Evolutionary conservation across 768 basidiomycete genomes (phyloP).

Genomic region (Dioszegia crocea): DNA sequence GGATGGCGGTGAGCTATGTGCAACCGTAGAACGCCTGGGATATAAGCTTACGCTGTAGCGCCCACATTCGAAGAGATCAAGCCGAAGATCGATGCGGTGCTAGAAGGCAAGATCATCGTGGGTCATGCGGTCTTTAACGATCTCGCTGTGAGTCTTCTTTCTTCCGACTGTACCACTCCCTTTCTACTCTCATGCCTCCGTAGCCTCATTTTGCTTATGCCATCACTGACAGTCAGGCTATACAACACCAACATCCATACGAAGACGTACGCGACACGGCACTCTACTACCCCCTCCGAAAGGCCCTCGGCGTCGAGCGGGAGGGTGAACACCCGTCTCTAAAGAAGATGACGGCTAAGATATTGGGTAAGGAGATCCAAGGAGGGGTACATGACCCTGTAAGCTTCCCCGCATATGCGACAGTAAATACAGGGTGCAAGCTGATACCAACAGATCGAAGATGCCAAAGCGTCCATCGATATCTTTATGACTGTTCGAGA

Average conservation of each 20-base stretch:
- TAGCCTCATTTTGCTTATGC: constrained; percentile 50
- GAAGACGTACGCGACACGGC: constrained; percentile 44
- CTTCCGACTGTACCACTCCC: not conserved
- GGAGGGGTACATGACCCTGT: constrained; percentile 62
- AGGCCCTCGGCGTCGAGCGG: constrained; percentile 16
- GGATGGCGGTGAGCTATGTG: constrained; percentile 50
- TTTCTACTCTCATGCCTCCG: not conserved
- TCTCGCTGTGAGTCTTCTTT: constrained; percentile 60
- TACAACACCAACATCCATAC: constrained; percentile 35
- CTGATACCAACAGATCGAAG: constrained; percentile 63
- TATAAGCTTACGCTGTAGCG: constrained; percentile 51
- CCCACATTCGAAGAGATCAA: constrained; percentile 74
- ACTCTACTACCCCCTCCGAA: constrained; percentile 39
- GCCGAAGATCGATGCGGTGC: constrained; percentile 63
- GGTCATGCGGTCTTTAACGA: constrained; percentile 91
- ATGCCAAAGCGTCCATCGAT: constrained; percentile 89
- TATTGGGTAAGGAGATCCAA: constrained; percentile 74
- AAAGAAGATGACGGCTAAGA: constrained; percentile 70
- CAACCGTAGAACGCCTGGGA: not conserved
- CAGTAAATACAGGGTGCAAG: not conserved
- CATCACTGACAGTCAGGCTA: constrained; percentile 35
- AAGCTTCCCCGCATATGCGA: constrained; percentile 1
- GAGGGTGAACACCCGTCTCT: constrained; percentile 66
- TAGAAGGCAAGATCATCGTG: constrained; percentile 73
- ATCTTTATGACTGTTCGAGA: constrained; percentile 56